Evolutionary conservation across 495 filamentous ascomycete genomes (phyloP).

Genomic region (Letharia lupina): DNA sequence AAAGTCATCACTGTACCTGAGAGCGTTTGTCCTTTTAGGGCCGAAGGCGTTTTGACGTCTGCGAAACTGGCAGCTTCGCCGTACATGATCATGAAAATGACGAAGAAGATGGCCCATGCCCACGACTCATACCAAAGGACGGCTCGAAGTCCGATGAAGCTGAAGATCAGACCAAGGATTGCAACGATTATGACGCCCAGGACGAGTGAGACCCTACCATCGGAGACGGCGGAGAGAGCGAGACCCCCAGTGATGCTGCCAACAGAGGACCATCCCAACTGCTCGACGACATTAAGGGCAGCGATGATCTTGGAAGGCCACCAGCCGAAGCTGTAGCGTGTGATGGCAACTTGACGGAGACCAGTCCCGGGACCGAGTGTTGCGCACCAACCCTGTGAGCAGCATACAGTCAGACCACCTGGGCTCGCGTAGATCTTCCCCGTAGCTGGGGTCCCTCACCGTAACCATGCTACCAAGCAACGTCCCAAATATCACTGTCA

Average conservation of each 20-base stretch:
- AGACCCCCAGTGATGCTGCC: slow-evolving; percentile 40
- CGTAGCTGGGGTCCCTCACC: slow-evolving; percentile 29
- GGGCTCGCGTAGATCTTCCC: slow-evolving; percentile 32
- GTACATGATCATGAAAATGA: slow-evolving; percentile 51
- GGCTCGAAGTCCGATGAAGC: slow-evolving; percentile 45
- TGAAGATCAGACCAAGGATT: slow-evolving; percentile 36
- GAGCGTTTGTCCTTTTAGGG: slow-evolving; percentile 33
- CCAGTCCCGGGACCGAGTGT: slow-evolving; percentile 45
- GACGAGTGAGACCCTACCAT: slow-evolving; percentile 35
- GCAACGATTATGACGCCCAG: slow-evolving; percentile 43
- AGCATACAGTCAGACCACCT: slow-evolving; percentile 33
- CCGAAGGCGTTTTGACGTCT: slow-evolving; percentile 35
- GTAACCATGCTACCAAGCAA: slow-evolving; percentile 41
- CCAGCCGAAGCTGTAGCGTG: slow-evolving; percentile 50
- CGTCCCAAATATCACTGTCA: slow-evolving; percentile 39
- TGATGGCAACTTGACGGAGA: slow-evolving; percentile 45
- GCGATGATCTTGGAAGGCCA: slow-evolving; percentile 44
- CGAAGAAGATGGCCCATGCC: slow-evolving; percentile 43
- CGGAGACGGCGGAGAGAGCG: slow-evolving; percentile 44
- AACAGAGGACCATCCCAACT: slow-evolving; percentile 43
- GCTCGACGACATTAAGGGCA: slow-evolving; percentile 41
- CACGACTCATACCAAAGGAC: slow-evolving; percentile 37
- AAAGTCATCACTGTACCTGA: slow-evolving; percentile 44
- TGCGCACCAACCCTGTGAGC: slow-evolving; percentile 37
- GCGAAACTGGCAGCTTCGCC: slow-evolving; percentile 42